These are phyloP conservation scores for Suhomyces yuchorum DNA, from an alignment of 1,139 yeast genomes.

Conservation along the genomic window DNA sequence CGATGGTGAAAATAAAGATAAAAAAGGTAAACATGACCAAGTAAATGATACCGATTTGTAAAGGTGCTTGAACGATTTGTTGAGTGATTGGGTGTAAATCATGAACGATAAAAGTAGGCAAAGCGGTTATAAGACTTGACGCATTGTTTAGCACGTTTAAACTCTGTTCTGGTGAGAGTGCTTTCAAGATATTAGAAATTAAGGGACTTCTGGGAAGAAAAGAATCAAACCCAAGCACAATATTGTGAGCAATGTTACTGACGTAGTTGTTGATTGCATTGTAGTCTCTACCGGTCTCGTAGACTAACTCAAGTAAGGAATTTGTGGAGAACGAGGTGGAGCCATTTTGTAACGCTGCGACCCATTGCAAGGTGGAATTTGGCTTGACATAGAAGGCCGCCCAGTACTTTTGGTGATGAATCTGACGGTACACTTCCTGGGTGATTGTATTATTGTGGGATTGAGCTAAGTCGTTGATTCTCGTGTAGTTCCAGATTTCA, in stretches of 20 bases:
- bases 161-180: constrained; percentile 25
- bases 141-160: constrained; percentile 19
- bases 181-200: constrained; percentile 22
- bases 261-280: constrained; percentile 32
- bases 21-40: constrained; percentile 36
- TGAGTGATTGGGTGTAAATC: constrained; percentile 27
- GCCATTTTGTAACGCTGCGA: constrained; percentile 20
- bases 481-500: constrained; percentile 25
- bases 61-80: constrained; percentile 32
- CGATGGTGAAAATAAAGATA: constrained; percentile 31
- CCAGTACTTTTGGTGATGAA: constrained; percentile 38
- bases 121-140: constrained; percentile 29
- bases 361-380: constrained; percentile 30
- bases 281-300: constrained; percentile 37
- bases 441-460: constrained; percentile 24
- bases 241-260: constrained; percentile 20
- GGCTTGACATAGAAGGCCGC: constrained; percentile 30
- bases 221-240: constrained; percentile 17
- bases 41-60: constrained; percentile 37
- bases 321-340: constrained; percentile 21
- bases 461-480: constrained; percentile 22
- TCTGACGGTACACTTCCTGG: constrained; percentile 31
- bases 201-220: constrained; percentile 26
- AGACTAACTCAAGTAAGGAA: constrained; percentile 26
- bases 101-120: constrained; percentile 24